Conservation (phyloP, 1,284 basidiomycete species). For the Neonothopanus nambi region DNA sequence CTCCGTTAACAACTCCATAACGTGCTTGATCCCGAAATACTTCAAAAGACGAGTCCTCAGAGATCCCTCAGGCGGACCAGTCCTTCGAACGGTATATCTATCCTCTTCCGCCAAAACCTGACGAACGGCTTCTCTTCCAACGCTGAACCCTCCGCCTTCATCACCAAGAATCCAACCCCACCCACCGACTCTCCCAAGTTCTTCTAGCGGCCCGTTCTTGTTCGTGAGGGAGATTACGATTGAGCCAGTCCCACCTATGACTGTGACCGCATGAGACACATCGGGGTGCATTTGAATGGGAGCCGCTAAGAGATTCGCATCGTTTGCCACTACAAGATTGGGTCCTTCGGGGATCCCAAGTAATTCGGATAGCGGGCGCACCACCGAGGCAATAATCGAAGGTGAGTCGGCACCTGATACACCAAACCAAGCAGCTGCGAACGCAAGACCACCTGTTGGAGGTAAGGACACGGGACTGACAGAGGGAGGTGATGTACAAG, state of each 20-base stretch:
- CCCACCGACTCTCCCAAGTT: constrained; percentile 71
- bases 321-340: constrained; percentile 65
- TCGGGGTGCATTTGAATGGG: constrained; percentile 61
- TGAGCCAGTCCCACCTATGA: constrained; percentile 73
- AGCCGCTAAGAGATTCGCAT: constrained; percentile 73
- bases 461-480: constrained; percentile 41
- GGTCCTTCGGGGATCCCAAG: constrained; percentile 55
- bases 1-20: constrained; percentile 61
- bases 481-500: constrained; percentile 35
- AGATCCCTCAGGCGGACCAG: constrained; percentile 30
- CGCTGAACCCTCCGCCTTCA: constrained; percentile 76
- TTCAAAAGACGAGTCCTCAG: constrained; percentile 49
- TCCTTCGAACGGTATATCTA: constrained; percentile 44
- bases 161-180: constrained; percentile 86
- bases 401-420: constrained; percentile 76
- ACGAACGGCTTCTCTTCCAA: constrained; percentile 71
- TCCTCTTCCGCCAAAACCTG: constrained; percentile 63
- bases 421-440: constrained; percentile 75
- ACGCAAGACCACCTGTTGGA: constrained; percentile 35
- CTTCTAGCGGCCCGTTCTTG: constrained; percentile 40
- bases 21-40: constrained; percentile 53
- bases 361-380: constrained; percentile 51
- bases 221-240: constrained; percentile 65
- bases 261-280: constrained; percentile 60
- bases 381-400: constrained; percentile 53